These are phyloP conservation scores for Artemisia tridentata DNA, from an alignment of 129 eudicot genomes.

Conservation along the genomic window DNA sequence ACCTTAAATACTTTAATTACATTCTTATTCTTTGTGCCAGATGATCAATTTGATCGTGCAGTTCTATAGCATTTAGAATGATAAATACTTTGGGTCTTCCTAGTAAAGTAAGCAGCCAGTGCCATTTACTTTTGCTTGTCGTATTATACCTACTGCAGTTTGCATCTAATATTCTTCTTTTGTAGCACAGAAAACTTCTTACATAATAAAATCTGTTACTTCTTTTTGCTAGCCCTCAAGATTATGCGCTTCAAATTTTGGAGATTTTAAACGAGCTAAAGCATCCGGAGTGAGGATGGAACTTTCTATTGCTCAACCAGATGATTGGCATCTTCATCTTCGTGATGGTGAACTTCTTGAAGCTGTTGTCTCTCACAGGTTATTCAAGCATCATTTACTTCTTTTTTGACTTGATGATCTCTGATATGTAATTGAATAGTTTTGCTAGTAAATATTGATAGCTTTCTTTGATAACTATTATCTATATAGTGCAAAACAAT, in stretches of 20 bases:
- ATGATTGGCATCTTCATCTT: conserved; percentile 99
- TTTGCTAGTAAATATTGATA: neutral
- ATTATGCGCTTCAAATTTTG: conserved; percentile 20
- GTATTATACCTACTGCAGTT: neutral
- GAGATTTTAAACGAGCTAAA: conserved; percentile 34
- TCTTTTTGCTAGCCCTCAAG: conserved; percentile 41
- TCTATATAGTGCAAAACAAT: conserved; percentile 59
- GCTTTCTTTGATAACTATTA: conserved; percentile 12
- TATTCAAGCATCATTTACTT: neutral
- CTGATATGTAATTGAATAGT: neutral
- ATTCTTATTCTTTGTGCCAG: conserved; percentile 22
- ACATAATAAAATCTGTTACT: neutral
- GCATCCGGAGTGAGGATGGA: conserved; percentile 51
- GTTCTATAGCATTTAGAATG: conserved; percentile 36
- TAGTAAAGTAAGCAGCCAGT: conserved; percentile 5
- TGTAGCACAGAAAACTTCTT: neutral
- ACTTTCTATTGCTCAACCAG: conserved; percentile 83
- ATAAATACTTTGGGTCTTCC: conserved; percentile 39
- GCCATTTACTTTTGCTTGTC: neutral
- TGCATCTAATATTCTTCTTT: neutral
- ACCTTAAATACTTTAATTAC: neutral
- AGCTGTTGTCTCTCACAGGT: conserved; percentile 90
- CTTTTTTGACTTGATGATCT: neutral
- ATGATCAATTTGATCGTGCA: conserved; percentile 11
- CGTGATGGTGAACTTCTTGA: conserved; percentile 95